Base-by-base conservation (phyloP, 768 basidiomycete species). In the Dioszegia hungarica region DNA sequence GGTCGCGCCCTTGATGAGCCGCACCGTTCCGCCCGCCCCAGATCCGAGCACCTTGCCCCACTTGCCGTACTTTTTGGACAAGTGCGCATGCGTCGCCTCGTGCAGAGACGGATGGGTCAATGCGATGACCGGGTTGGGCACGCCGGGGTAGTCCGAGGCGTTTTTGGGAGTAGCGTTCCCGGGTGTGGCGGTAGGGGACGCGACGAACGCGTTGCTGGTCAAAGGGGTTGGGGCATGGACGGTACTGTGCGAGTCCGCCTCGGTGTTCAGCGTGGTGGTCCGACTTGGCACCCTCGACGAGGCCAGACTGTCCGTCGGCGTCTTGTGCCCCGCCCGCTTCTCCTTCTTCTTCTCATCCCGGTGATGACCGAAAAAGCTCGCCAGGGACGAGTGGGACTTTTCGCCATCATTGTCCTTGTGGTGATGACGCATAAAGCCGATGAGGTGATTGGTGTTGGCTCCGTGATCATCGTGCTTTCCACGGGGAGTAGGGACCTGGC, bases 61-160 rank as follows among this genome's bases (percentile, higher is more conserved):
- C 75, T 99, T 99, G 63, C 95, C 95, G 67, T 99, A 99, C 81
- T 97, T 98, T 80, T 98, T 98, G n/a, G 87, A 80, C 56, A 99
- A 80, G 75, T 95, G 92, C 11, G 74, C 77, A 49, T 77, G 77
- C 1, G 75, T 75, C 9, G 74, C 77, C 54, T 77, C 73, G 36
- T 73, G 72, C 22, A 75, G 57, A n/a, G 76, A 72, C 52, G 72
- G 77, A 52, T 72, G 67, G 48, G 71, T 73, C 48, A 75, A 64
- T 27, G 72, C 68, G 49, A 70, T 50, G 44, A 73, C 67, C 43
- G 77, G 63, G 31, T 69, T 51, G 39, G 79, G 75, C 14, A 74
- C 59, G 50, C 64, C 72, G 49, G 66, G 67, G 56, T 65, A 72
- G 49, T 67, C 67, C 33, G 59, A 56, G 28, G 70, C 70, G 33